A percentile compares a stretch with the other conserved stretches of the same genome.
phyloP scores from a whole-genome alignment of 192 early-diverging fungal genomes.

The Linderina pennispora region DNA sequence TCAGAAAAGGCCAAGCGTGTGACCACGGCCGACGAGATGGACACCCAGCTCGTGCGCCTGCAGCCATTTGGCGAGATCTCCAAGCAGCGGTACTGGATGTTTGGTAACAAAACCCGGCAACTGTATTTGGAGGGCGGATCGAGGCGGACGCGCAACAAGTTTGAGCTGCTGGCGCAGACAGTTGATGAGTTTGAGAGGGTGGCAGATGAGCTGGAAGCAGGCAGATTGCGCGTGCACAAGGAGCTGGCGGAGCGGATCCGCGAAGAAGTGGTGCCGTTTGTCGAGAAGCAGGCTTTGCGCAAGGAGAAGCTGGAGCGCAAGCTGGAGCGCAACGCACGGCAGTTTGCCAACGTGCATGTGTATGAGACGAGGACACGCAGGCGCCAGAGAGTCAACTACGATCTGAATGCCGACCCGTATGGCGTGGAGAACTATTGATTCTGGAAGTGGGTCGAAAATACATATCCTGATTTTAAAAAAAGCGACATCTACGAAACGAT shows the following conservation, averaged over 20 bases:
- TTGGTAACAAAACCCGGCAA: slow-evolving; percentile 37
- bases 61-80: slow-evolving; percentile 35
- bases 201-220: slow-evolving; percentile 13
- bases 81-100: slow-evolving; percentile 46
- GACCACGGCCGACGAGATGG: background rate
- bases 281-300: slow-evolving; percentile 25
- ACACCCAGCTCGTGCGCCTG: slow-evolving; percentile 11
- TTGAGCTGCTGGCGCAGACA: slow-evolving; percentile 38
- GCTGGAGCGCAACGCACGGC: slow-evolving; percentile 27
- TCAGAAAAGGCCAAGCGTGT: slow-evolving; percentile 9
- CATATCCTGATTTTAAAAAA: too few species aligned
- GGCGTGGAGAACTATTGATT: too few species aligned
- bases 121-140: slow-evolving; percentile 32
- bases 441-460: too few species aligned
- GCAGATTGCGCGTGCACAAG: slow-evolving; percentile 24
- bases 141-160: slow-evolving; percentile 18
- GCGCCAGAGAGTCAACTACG: slow-evolving; percentile 44
- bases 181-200: slow-evolving; percentile 20
- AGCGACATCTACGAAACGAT: too few species aligned
- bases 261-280: slow-evolving; percentile 23
- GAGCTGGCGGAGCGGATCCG: slow-evolving; percentile 15
- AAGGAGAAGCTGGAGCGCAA: slow-evolving; percentile 24
- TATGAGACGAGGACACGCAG: slow-evolving; percentile 45
- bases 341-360: slow-evolving; percentile 33
- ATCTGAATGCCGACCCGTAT: too few species aligned